Percentiles rank a stretch among this genome's conserved stretches.
phyloP scores from a whole-genome alignment of 148 eudicot genomes.

The Limonium bicolor region DNA sequence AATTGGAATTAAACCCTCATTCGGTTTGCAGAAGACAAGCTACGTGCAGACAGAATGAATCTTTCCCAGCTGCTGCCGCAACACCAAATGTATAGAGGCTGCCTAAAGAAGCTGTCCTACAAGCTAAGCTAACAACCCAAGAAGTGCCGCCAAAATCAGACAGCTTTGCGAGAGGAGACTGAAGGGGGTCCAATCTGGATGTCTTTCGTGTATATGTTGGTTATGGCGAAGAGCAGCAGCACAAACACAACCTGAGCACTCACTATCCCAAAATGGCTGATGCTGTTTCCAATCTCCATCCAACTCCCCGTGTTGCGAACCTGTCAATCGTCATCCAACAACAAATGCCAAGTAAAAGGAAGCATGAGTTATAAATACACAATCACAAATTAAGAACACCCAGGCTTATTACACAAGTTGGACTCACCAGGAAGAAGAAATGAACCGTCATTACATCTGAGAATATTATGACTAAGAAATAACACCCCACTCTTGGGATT shows the following conservation, averaged over 20 bases:
- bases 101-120: too few relatives aligned
- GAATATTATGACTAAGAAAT: conserved; percentile 72
- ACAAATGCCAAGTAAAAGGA: neutral
- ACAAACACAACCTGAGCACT: conserved; percentile 97
- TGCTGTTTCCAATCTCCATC: conserved; percentile 99
- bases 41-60: too few relatives aligned
- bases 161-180: conserved; percentile 27
- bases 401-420: too few relatives aligned
- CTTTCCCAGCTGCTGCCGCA: too few relatives aligned
- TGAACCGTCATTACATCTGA: conserved; percentile 97
- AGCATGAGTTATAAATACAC: neutral
- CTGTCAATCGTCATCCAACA: conserved; percentile 17
- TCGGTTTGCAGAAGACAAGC: too few relatives aligned
- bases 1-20: too few relatives aligned
- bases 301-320: conserved; percentile 89
- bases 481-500: conserved; percentile 81
- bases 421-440: conserved; percentile 95
- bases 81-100: too few relatives aligned
- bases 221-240: conserved; percentile 72
- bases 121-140: too few relatives aligned
- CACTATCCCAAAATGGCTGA: conserved; percentile 93
- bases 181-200: conserved; percentile 44
- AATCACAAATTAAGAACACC: too few relatives aligned
- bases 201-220: conserved; percentile 74
- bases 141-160: too few relatives aligned